These are phyloP conservation scores for Tarenaya hassleriana DNA, from an alignment of 345 rosid genomes.

Conservation along the genomic window DNA sequence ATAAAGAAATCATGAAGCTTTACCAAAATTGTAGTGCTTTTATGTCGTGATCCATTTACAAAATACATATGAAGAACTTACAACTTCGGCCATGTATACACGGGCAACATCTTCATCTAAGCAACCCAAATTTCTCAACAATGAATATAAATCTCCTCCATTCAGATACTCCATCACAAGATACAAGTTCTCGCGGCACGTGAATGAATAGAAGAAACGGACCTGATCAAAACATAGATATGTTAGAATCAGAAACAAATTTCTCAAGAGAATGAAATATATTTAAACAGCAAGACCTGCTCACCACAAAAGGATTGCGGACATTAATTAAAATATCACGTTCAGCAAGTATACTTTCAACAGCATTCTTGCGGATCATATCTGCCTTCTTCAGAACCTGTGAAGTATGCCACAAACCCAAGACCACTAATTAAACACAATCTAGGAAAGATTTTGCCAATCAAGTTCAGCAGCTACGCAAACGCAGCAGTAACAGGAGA, in stretches of 20 bases:
- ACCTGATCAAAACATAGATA: conserved; percentile 53
- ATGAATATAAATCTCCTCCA: conserved; percentile 95
- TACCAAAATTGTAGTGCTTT: conserved; percentile 7
- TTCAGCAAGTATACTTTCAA: conserved; percentile 97
- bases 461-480: conserved; percentile 6
- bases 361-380: conserved; percentile 99
- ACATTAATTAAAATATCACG: conserved; percentile 99
- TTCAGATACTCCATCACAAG: conserved; percentile 99
- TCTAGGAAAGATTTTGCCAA: conserved; percentile 15
- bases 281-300: conserved; percentile 42
- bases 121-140: conserved; percentile 96
- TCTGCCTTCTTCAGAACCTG: conserved; percentile 99
- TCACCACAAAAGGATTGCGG: conserved; percentile 99
- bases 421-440: conserved; percentile 19
- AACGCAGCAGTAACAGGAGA: not conserved
- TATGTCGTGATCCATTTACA: conserved; percentile 4
- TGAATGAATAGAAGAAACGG: conserved; percentile 98
- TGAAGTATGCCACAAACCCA: conserved; percentile 19
- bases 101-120: conserved; percentile 97
- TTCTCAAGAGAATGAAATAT: conserved; percentile 22
- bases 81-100: conserved; percentile 97
- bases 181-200: conserved; percentile 96
- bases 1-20: not conserved
- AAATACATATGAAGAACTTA: conserved; percentile 38
- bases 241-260: conserved; percentile 25